Evolutionary conservation across 805 yeast genomes (phyloP), one percentile per base, ranked within the genome.

Genomic region (Saturnispora hagleri): DNA sequence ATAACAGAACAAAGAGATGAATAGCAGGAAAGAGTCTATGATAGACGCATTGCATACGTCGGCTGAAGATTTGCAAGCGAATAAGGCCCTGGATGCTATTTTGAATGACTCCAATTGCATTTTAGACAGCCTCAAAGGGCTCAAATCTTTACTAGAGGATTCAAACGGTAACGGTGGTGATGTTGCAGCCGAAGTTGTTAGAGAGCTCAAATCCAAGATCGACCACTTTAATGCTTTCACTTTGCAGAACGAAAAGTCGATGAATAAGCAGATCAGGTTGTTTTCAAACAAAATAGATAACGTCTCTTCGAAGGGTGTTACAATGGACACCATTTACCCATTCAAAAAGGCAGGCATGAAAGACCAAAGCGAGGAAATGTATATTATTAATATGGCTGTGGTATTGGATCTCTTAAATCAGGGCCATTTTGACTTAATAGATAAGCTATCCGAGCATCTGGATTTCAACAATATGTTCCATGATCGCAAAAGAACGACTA

Each of bases 361-460:
- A n/a, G 34, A 33, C 15, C 24, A 24, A 26, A 26, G 40, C 24
- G 28, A 20, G 8, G 38, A 31, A 5, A 24, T 36, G 6, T 26
- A 35, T 26, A 27, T 22, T 13, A 28, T 47, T 13, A 47, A 28
- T 22, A 17, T 40, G 22, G 59, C 69, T 5, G 57, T 68, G 9
- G 54, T 64, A 6, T 57, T 66, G 59, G 69, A 68, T 52, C 52
- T 68, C 27, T 41, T 68, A 18, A 47, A 69, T 43, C 60, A 60
- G 20, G 71, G 71, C 2, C 57, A 63, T n/a, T 64, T 66, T 51
- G 64, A 60, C 4, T 53, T 59, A n/a, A 31, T 53, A 1, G 43
- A 33, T 20, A 22, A 26, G 33, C 26, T 50, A 8, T n/a, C 17
- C 18, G 13, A 15, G 6, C 34, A n/a, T 6, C 17, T 36, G 13